Conservation (phyloP, 768 basidiomycete species). For the Hydnomerulius pinastri region DNA sequence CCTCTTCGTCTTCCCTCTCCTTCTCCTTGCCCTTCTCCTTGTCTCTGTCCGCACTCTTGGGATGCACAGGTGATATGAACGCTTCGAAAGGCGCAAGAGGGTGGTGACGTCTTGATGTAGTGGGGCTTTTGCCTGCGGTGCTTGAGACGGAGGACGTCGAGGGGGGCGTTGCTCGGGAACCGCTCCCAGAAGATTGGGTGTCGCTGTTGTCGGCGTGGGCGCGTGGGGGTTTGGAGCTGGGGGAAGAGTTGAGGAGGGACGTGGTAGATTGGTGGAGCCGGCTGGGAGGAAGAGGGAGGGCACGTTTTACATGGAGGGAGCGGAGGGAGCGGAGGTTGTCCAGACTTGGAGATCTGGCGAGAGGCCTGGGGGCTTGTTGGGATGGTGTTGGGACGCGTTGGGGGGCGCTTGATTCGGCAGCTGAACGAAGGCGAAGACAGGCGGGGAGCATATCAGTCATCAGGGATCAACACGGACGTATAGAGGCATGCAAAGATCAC, state of each 20-base stretch:
- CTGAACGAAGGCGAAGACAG: too few species aligned
- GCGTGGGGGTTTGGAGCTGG: background rate
- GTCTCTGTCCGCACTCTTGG: background rate
- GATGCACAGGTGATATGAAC: constrained; percentile 22
- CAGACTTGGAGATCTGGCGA: constrained; percentile 17
- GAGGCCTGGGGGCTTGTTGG: constrained; percentile 1
- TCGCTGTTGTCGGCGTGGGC: background rate
- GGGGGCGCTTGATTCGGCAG: too few species aligned
- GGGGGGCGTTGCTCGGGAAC: background rate
- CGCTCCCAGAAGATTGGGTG: background rate
- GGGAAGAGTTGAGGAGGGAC: background rate
- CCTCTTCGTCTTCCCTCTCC: background rate
- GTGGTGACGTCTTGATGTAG: background rate
- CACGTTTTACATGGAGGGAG: constrained; percentile 14
- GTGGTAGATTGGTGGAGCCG: background rate
- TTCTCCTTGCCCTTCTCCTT: constrained; percentile 2
- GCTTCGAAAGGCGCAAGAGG: constrained; percentile 15
- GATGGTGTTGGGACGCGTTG: too few species aligned
- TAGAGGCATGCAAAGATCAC: constrained; percentile 4
- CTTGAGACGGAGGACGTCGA: background rate
- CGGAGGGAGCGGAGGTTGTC: constrained; percentile 15
- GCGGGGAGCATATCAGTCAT: too few species aligned
- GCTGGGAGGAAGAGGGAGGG: background rate
- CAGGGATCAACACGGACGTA: background rate
- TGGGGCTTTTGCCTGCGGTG: background rate